phyloP scores from a whole-genome alignment of 306 rosid species.

The Hippophae tibetana region DNA sequence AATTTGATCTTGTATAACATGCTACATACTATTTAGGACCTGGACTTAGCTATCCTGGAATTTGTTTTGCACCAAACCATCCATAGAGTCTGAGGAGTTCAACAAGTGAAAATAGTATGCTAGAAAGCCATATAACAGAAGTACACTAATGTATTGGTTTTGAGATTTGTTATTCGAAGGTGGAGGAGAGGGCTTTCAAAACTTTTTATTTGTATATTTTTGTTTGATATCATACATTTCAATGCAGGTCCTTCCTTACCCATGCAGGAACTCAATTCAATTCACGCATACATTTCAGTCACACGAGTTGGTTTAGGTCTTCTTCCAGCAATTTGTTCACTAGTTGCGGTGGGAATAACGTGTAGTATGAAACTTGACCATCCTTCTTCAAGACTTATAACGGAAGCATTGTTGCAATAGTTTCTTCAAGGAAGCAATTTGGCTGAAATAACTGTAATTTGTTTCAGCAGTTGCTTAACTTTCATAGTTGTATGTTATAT shows the following conservation, averaged over 20 bases:
- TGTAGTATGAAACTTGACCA: conserved; percentile 56
- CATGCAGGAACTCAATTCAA: conserved; percentile 15
- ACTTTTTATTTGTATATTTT: not conserved
- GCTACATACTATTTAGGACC: too few relatives aligned
- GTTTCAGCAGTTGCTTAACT: not conserved
- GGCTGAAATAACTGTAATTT: conserved; percentile 3
- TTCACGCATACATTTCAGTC: conserved; percentile 31
- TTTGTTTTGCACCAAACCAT: too few relatives aligned
- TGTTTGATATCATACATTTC: conserved; percentile 11
- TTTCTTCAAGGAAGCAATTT: conserved; percentile 3
- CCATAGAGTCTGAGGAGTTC: too few relatives aligned
- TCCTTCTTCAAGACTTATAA: conserved; percentile 37
- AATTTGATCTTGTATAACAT: too few relatives aligned
- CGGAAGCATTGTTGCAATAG: conserved; percentile 56
- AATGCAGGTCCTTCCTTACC: conserved; percentile 40
- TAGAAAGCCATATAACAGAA: too few relatives aligned
- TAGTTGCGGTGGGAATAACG: conserved; percentile 52
- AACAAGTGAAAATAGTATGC: too few relatives aligned
- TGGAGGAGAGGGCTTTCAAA: not conserved
- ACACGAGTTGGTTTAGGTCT: conserved; percentile 78
- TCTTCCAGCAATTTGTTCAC: conserved; percentile 61
- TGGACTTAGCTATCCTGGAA: too few relatives aligned
- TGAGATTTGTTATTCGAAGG: too few relatives aligned
- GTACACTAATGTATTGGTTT: too few relatives aligned
- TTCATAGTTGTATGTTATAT: not conserved